Conservation (phyloP, 2,329 filamentous ascomycete genomes). For the Hymenoscyphus linearis region DNA sequence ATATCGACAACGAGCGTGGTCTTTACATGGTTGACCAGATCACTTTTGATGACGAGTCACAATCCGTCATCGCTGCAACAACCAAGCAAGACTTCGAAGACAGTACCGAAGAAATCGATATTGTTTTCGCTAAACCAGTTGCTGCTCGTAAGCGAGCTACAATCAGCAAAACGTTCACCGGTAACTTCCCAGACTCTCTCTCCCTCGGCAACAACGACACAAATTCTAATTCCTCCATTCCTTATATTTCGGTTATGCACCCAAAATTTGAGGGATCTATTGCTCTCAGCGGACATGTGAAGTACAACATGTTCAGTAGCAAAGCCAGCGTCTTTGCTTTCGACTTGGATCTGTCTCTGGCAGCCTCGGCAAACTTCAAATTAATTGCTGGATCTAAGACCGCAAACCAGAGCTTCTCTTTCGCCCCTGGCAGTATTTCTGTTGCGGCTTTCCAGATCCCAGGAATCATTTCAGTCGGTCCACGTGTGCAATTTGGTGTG, state of each 20-base stretch:
- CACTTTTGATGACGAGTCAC: background rate
- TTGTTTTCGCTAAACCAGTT: background rate
- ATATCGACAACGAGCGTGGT: background rate
- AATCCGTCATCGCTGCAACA: background rate
- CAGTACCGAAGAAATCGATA: background rate
- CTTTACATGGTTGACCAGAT: background rate
- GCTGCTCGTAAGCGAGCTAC: background rate
- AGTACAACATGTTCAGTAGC: background rate
- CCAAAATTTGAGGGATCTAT: background rate
- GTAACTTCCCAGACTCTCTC: background rate
- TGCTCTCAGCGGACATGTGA: background rate
- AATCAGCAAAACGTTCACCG: background rate
- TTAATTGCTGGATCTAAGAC: background rate
- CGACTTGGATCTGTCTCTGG: background rate
- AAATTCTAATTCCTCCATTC: background rate
- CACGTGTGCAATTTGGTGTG: background rate
- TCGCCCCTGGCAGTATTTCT: background rate
- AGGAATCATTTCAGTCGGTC: background rate
- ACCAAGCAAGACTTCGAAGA: background rate
- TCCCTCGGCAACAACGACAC: background rate
- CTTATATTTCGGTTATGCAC: background rate
- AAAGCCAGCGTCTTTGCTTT: background rate
- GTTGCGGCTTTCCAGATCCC: slow-evolving; percentile 2
- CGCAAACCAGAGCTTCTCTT: background rate
- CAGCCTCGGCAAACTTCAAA: background rate